A percentile compares a stretch with the other conserved stretches of the same genome.
These are phyloP conservation scores for Fusarium sp. DNA, from an alignment of 2,329 filamentous ascomycete species.

Conservation along the genomic window DNA sequence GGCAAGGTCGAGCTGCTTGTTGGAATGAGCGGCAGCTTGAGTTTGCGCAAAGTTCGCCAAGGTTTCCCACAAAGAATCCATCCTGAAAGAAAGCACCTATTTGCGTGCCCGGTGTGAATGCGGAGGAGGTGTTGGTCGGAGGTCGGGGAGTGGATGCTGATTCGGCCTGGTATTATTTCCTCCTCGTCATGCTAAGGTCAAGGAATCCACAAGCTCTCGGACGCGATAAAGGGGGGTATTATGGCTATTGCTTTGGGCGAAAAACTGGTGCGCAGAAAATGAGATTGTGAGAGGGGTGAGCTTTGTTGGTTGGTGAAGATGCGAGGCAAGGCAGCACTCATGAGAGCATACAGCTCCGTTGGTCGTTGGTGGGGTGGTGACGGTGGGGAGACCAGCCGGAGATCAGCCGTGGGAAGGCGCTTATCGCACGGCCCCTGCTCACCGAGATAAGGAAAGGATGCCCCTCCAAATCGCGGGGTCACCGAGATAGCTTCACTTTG, in stretches of 20 bases:
- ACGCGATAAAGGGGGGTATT: not conserved
- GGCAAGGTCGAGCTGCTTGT: slow-evolving; percentile 53
- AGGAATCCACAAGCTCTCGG: not conserved
- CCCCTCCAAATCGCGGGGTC: slow-evolving; percentile 32
- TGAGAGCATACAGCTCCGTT: slow-evolving; percentile 26
- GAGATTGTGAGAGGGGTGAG: not conserved
- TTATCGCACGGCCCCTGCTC: slow-evolving; percentile 7
- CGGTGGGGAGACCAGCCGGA: slow-evolving; percentile 15
- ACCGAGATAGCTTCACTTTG: slow-evolving; percentile 15
- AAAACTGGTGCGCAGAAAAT: not conserved
- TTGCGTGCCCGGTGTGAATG: not conserved
- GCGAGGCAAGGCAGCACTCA: slow-evolving; percentile 26
- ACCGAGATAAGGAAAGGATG: slow-evolving; percentile 19
- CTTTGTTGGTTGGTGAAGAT: slow-evolving; percentile 21
- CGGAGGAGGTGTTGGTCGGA: slow-evolving; percentile 7
- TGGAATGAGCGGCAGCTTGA: slow-evolving; percentile 36
- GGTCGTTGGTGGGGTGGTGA: slow-evolving; percentile 33
- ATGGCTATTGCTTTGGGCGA: not conserved
- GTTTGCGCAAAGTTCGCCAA: slow-evolving; percentile 57
- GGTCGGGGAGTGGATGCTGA: slow-evolving; percentile 18
- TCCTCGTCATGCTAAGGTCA: slow-evolving; percentile 15
- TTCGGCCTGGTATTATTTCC: slow-evolving; percentile 9
- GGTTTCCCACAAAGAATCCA: slow-evolving; percentile 44
- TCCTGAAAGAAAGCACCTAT: slow-evolving; percentile 28
- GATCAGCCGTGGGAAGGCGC: slow-evolving; percentile 23